A percentile compares a stretch with the other conserved stretches of the same genome.
These are phyloP conservation scores for Kuraishia piskuri DNA, from an alignment of 805 yeast species.

Conservation along the genomic window DNA sequence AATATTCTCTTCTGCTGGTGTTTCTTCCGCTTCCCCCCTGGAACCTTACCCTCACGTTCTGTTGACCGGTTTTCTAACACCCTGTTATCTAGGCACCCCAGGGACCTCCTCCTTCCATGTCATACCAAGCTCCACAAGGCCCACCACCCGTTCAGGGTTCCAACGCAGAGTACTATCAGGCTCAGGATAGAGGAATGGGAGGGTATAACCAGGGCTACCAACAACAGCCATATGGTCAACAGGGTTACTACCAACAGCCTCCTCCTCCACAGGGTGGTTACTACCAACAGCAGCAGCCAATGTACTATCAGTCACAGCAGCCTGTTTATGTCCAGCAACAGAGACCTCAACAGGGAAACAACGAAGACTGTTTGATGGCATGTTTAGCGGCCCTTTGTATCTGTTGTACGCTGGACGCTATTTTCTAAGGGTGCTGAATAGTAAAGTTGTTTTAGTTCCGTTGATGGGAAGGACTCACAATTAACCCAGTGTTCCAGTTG, in stretches of 20 bases:
- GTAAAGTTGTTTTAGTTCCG: not conserved
- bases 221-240: conserved; percentile 4
- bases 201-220: not conserved
- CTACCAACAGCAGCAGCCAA: conserved; percentile 22
- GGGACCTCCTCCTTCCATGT: not conserved
- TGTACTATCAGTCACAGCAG: conserved; percentile 33
- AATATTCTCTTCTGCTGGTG: too few species aligned
- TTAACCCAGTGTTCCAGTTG: too few species aligned
- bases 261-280: conserved; percentile 14
- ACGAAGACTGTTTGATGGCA: conserved; percentile 38
- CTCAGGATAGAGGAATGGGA: not conserved
- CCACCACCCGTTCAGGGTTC: too few species aligned
- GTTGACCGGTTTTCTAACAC: too few species aligned
- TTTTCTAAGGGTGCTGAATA: conserved; percentile 24
- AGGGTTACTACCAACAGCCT: conserved; percentile 24
- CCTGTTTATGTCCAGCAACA: conserved; percentile 49
- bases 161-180: not conserved
- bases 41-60: too few species aligned
- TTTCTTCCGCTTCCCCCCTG: too few species aligned
- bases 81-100: not conserved
- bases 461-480: not conserved
- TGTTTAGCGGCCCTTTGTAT: conserved; percentile 48
- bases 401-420: conserved; percentile 45
- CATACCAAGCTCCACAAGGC: not conserved
- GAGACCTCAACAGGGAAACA: conserved; percentile 27